Base-by-base conservation (phyloP, 257 asterid species). In the Perilla frutescens region DNA sequence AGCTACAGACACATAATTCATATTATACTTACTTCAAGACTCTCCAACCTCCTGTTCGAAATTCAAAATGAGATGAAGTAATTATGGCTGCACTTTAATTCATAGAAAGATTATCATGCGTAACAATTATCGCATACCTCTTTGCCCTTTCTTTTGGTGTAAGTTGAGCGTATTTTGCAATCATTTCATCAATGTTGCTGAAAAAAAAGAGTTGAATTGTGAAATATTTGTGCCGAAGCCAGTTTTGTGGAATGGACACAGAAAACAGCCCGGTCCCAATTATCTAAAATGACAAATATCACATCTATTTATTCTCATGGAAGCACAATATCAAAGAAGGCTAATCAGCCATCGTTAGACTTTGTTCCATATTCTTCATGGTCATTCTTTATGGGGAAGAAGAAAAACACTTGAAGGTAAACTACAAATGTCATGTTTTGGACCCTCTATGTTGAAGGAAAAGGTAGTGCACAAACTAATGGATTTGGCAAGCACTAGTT, bases 71-170 rank as follows among this genome's bases (percentile, higher is more conserved):
- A 40, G 43, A 74, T 48, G 29, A 36, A 74, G 43, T 75, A 39
- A 76, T 44, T 34, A 68, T 5, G 57, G 68, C 9, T 43, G 8
- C 54, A 50, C 13, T 72, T 36, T 32, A 54, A 62, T 14, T 1
- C 8, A 66, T 32, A 55, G 59, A 77, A 40, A 48, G 15, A 77
- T 68, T 70, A 31, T 47, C 6, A 43, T 64, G 44, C 13, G 54
- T 14, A 56, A 72, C 39, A 37, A 81, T 12, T n/a, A 62, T 29
- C 6, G 39, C 15, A 8, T 65, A 90, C 98, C 97, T 89, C 79
- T 92, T 92, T 26, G 93, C 88, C 71, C 96, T 85, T 81, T 89
- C 97, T 80, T 87, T 91, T 15, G 97, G 91, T 49, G 96, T 85
- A 59, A 87, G 89, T 63, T 87, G 96, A 51, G 98, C 88, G 70